phyloP scores from a whole-genome alignment of 176 grass and related monocot genomes.

The Secale cereale region DNA sequence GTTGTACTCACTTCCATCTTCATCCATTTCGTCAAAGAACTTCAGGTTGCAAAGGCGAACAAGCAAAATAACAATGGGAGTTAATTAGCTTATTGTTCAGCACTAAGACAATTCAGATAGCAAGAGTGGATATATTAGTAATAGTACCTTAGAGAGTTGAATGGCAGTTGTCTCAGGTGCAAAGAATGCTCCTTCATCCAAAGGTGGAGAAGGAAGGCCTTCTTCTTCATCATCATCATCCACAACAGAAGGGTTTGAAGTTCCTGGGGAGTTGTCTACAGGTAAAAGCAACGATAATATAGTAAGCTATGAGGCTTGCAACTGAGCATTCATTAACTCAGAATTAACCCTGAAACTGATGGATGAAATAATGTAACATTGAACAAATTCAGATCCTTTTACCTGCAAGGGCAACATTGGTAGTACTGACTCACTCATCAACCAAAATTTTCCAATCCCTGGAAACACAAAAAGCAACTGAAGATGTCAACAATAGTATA shows the following conservation, averaged over 20 bases:
- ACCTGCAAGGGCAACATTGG: constrained; percentile 57
- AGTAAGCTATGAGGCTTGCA: not conserved
- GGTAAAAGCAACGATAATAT: not conserved
- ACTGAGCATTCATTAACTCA: not conserved
- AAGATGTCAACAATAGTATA: constrained; percentile 20
- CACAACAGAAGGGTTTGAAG: constrained; percentile 44
- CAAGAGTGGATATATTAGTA: constrained; percentile 2
- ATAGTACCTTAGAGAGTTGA: constrained; percentile 74
- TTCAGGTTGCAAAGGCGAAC: constrained; percentile 17
- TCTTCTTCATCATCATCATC: constrained; percentile 72
- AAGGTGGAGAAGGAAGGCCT: constrained; percentile 85
- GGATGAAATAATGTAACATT: not conserved
- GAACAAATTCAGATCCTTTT: constrained; percentile 14
- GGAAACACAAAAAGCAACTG: constrained; percentile 31
- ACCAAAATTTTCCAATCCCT: constrained; percentile 91
- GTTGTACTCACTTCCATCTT: constrained; percentile 89
- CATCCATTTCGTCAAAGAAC: constrained; percentile 97
- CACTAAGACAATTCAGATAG: constrained; percentile 20
- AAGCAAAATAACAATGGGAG: constrained; percentile 10
- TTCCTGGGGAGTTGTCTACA: constrained; percentile 45
- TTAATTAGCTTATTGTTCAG: constrained; percentile 23
- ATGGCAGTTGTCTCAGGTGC: constrained; percentile 59
- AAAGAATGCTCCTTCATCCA: constrained; percentile 76
- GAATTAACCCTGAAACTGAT: not conserved
- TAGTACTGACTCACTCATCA: constrained; percentile 81